Percentiles rank a stretch among this genome's conserved stretches.
These are phyloP conservation scores for Fusarium foetens DNA, from an alignment of 2,329 filamentous ascomycete species.

Conservation along the genomic window DNA sequence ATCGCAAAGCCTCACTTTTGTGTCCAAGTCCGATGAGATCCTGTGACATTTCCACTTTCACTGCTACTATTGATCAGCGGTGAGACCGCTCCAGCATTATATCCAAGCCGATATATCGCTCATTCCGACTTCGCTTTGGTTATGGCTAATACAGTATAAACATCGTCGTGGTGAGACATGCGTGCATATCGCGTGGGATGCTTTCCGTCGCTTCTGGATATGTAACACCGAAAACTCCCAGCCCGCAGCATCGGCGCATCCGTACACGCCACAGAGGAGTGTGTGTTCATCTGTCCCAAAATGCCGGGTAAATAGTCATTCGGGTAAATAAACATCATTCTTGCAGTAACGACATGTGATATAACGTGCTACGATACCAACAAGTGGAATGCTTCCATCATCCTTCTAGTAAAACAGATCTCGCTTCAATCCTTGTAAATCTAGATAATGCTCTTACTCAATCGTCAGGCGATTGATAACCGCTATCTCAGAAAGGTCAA, in stretches of 20 bases:
- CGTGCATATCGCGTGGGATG: constrained; percentile 16
- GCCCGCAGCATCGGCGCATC: constrained; percentile 6
- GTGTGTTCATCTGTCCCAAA: neutral
- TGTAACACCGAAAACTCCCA: constrained; percentile 18
- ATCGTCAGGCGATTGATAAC: constrained; percentile 8
- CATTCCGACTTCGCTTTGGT: constrained; percentile 2
- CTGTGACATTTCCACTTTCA: neutral
- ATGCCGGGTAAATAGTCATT: neutral
- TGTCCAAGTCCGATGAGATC: neutral
- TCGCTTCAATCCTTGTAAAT: neutral
- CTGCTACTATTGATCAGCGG: neutral
- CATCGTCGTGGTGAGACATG: constrained; percentile 18
- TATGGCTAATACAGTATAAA: neutral
- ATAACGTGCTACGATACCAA: neutral
- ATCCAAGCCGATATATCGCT: constrained; percentile 2
- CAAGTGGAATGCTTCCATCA: constrained; percentile 1
- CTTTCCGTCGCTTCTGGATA: neutral
- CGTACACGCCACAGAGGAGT: constrained; percentile 13
- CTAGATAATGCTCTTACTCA: constrained; percentile 1
- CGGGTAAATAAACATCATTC: neutral
- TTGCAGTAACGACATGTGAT: neutral
- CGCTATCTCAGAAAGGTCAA: neutral
- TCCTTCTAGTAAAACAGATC: constrained; percentile 10
- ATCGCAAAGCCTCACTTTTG: constrained; percentile 10
- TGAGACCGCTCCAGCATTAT: neutral